Percentiles rank a stretch among this genome's conserved stretches.
phyloP scores from a whole-genome alignment of 2,329 filamentous ascomycete genomes.

The Lasiodiplodia citricola region DNA sequence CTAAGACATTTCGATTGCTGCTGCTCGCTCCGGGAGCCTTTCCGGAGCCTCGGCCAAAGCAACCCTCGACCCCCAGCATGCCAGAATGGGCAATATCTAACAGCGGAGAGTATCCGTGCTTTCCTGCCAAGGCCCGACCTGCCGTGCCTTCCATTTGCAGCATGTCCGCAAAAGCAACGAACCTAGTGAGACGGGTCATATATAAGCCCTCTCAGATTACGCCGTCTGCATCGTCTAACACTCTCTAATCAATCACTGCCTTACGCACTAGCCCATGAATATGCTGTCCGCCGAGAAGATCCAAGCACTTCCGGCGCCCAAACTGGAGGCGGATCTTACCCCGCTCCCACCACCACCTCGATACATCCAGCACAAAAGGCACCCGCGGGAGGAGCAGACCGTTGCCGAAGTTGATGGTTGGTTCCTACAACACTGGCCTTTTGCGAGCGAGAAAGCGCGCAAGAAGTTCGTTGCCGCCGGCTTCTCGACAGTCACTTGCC shows the following conservation, averaged over 20 bases:
- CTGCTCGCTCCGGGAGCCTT: too few relatives aligned
- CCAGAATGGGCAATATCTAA: too few relatives aligned
- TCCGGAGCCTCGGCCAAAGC: too few relatives aligned
- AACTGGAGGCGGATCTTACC: background rate
- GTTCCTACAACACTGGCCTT: slow-evolving; percentile 48
- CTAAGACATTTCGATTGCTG: too few relatives aligned
- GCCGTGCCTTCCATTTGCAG: too few relatives aligned
- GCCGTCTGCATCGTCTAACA: background rate
- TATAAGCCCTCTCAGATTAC: background rate
- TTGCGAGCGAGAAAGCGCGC: slow-evolving; percentile 38
- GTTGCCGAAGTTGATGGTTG: slow-evolving; percentile 42
- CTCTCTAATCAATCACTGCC: background rate
- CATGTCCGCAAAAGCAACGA: too few relatives aligned
- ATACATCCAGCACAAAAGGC: slow-evolving; percentile 26
- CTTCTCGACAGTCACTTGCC: slow-evolving; percentile 46
- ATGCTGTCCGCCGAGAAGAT: slow-evolving; percentile 2
- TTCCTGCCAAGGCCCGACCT: too few relatives aligned
- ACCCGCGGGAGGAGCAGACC: slow-evolving; percentile 36
- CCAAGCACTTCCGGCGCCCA: background rate
- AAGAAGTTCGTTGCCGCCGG: slow-evolving; percentile 43
- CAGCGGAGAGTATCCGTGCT: too few relatives aligned
- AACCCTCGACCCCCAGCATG: too few relatives aligned
- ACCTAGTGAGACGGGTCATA: background rate
- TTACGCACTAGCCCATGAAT: background rate
- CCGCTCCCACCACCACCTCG: background rate